A percentile compares a stretch with the other conserved stretches of the same genome.
These are phyloP conservation scores for Verticillium dahliae DNA, from an alignment of 2,329 filamentous ascomycete genomes.

Conservation along the genomic window DNA sequence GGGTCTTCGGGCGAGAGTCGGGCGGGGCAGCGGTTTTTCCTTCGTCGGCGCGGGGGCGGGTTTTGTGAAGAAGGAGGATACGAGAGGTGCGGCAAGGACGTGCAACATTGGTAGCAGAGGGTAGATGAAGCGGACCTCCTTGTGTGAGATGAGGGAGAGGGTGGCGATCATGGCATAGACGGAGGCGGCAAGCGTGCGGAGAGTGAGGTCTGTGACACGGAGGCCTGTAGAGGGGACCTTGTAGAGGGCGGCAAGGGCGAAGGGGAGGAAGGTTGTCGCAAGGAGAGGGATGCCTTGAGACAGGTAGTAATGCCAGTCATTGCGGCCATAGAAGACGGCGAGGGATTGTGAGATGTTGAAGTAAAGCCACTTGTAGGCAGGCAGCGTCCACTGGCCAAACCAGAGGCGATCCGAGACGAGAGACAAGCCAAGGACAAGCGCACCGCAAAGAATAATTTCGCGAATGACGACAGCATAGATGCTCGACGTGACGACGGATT, in stretches of 20 bases:
- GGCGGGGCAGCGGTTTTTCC: constrained; percentile 17
- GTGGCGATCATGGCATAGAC: constrained; percentile 52
- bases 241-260: constrained; percentile 61
- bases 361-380: constrained; percentile 77
- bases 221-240: constrained; percentile 29
- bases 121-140: constrained; percentile 96
- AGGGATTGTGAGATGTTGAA: constrained; percentile 87
- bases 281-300: constrained; percentile 84
- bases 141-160: constrained; percentile 81
- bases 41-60: constrained; percentile 13
- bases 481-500: constrained; percentile 34
- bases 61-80: constrained; percentile 58
- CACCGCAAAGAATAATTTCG: constrained; percentile 60
- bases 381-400: constrained; percentile 83
- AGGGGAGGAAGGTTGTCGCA: constrained; percentile 76
- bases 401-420: constrained; percentile 66
- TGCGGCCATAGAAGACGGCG: constrained; percentile 86
- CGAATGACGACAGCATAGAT: constrained; percentile 47
- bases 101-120: constrained; percentile 84
- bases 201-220: constrained; percentile 23
- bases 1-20: constrained; percentile 41
- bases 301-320: constrained; percentile 88
- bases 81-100: constrained; percentile 64
- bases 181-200: constrained; percentile 44
- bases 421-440: constrained; percentile 56